These are phyloP conservation scores for Taphrina populina DNA, from an alignment of 1,139 yeast genomes.

Conservation along the genomic window DNA sequence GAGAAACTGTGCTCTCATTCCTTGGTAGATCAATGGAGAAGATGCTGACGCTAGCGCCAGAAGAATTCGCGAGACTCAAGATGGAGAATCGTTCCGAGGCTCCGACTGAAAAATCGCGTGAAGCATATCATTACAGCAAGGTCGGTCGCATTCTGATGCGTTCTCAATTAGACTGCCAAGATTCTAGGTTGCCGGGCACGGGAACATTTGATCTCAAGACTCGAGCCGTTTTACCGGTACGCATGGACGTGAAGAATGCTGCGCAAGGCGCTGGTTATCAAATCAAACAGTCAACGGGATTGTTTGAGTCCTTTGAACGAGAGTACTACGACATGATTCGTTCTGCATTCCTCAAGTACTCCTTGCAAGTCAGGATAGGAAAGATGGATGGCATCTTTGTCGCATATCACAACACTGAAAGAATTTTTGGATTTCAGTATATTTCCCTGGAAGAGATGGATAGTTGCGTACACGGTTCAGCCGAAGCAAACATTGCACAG, in stretches of 20 bases:
- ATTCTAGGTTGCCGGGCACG: conserved; percentile 74
- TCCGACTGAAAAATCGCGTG: conserved; percentile 33
- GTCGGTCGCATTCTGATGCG: conserved; percentile 72
- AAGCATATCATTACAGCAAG: conserved; percentile 66
- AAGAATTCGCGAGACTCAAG: conserved; percentile 50
- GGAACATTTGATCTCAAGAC: conserved; percentile 93
- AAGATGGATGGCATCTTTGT: conserved; percentile 95
- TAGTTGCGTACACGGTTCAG: conserved; percentile 53
- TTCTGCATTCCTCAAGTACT: conserved; percentile 76
- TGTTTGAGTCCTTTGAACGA: conserved; percentile 72
- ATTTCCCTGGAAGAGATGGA: conserved; percentile 74
- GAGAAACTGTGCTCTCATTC: conserved; percentile 62
- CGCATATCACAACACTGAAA: conserved; percentile 80
- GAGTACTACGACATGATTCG: conserved; percentile 74
- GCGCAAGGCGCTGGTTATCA: conserved; percentile 67
- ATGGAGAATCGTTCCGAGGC: conserved; percentile 40
- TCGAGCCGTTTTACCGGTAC: conserved; percentile 80
- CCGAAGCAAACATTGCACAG: conserved; percentile 62
- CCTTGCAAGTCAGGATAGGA: conserved; percentile 90
- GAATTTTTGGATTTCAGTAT: conserved; percentile 88
- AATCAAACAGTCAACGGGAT: conserved; percentile 60
- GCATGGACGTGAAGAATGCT: conserved; percentile 58
- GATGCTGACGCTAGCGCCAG: conserved; percentile 39
- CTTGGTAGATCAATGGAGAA: conserved; percentile 50
- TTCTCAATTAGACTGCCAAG: conserved; percentile 86